Conservation (phyloP, 441 rosid genomes). For the Populus trichocarpa region DNA sequence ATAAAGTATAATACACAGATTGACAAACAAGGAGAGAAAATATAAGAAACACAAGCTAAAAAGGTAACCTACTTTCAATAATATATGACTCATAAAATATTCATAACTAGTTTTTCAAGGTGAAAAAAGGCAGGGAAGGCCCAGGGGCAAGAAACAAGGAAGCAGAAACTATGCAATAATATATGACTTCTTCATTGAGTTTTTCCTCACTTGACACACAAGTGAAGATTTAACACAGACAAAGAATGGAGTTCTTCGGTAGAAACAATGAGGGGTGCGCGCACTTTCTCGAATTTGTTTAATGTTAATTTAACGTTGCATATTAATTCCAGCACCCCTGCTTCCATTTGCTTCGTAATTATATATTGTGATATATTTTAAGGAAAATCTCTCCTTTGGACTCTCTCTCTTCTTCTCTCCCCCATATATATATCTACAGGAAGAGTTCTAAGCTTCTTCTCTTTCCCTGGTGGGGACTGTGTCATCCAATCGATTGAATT, state of each 20-base stretch:
- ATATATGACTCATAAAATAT: conserved; percentile 9
- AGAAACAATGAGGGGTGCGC: conserved; percentile 12
- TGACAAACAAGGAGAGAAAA: not conserved
- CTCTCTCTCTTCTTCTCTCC: conserved; percentile 1
- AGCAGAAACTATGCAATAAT: conserved; percentile 25
- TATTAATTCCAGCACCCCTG: not conserved
- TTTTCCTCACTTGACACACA: no score
- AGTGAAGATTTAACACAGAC: conserved; percentile 17
- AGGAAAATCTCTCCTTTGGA: conserved; percentile 22
- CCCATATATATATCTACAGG: conserved; percentile 5
- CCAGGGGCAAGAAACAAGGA: conserved; percentile 31
- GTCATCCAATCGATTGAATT: conserved; percentile 26
- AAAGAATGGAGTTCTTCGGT: conserved; percentile 20
- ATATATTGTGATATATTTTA: not conserved
- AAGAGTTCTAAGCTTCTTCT: conserved; percentile 7
- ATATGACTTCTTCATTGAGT: not conserved
- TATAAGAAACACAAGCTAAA: conserved; percentile 3
- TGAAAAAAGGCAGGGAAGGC: conserved; percentile 14
- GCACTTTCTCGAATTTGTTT: conserved; percentile 8
- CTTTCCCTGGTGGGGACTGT: conserved; percentile 25
- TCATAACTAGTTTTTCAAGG: conserved; percentile 20
- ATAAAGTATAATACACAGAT: not conserved
- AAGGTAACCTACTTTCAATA: conserved; percentile 25
- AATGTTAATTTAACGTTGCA: not conserved
- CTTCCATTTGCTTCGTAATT: not conserved